A percentile compares a stretch with the other conserved stretches of the same genome.
phyloP scores from a whole-genome alignment of 2,329 filamentous ascomycete species.

The Clarireedia homoeocarpa region DNA sequence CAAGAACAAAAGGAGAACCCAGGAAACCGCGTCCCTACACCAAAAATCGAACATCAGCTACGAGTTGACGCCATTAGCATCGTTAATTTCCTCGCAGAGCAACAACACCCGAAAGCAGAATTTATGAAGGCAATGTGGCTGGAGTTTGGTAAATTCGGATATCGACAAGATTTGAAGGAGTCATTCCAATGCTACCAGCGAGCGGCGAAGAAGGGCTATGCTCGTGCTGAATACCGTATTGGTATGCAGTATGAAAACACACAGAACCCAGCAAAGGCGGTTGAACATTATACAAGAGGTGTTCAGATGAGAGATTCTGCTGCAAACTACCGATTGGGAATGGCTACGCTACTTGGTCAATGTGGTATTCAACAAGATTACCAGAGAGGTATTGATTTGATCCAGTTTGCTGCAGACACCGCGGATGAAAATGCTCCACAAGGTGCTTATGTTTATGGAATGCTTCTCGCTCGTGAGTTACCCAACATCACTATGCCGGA shows the following conservation, averaged over 20 bases:
- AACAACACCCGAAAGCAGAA: constrained; percentile 86
- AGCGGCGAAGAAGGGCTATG: constrained; percentile 80
- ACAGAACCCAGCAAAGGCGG: constrained; percentile 83
- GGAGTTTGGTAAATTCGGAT: constrained; percentile 94
- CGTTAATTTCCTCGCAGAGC: constrained; percentile 79
- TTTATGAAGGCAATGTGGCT: constrained; percentile 96
- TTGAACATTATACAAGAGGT: constrained; percentile 82
- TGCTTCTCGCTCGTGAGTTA: constrained; percentile 84
- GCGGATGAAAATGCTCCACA: constrained; percentile 96
- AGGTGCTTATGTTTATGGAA: constrained; percentile 89
- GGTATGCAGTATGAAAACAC: constrained; percentile 97
- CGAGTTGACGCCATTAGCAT: constrained; percentile 86
- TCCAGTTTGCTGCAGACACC: constrained; percentile 72
- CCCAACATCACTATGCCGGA: constrained; percentile 84
- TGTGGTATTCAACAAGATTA: constrained; percentile 84
- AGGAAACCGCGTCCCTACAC: constrained; percentile 62
- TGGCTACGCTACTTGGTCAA: constrained; percentile 95
- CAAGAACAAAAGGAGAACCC: constrained; percentile 31
- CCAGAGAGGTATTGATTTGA: constrained; percentile 68
- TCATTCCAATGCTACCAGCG: constrained; percentile 80
- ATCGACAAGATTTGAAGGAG: constrained; percentile 86
- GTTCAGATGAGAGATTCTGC: constrained; percentile 79
- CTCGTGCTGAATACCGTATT: constrained; percentile 88
- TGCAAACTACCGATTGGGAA: constrained; percentile 77
- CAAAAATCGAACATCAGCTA: constrained; percentile 81